Percentiles rank a stretch among this genome's conserved stretches.
phyloP scores from a whole-genome alignment of 179 eudicot species.

The Beta macrorhiza region DNA sequence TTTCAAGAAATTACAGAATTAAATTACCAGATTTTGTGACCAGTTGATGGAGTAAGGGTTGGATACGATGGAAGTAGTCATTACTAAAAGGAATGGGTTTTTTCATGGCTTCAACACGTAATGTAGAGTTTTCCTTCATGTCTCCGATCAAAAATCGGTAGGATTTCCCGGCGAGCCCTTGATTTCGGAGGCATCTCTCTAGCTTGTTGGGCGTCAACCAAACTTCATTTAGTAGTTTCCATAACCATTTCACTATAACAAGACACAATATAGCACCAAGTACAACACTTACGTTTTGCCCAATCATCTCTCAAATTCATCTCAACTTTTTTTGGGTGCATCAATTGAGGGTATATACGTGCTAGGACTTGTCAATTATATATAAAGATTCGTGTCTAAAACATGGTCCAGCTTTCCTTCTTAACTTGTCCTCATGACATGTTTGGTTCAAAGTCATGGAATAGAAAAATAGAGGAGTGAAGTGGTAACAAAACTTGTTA shows the following conservation, averaged over 20 bases:
- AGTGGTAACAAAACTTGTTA: too few species aligned
- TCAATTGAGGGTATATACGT: too few species aligned
- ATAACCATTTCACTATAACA: background rate
- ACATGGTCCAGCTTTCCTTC: too few species aligned
- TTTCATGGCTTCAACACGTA: background rate
- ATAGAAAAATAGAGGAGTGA: too few species aligned
- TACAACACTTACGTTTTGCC: background rate
- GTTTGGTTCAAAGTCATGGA: too few species aligned
- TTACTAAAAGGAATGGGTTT: slow-evolving; percentile 12
- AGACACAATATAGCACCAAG: background rate
- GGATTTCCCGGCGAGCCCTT: slow-evolving; percentile 21
- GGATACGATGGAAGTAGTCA: slow-evolving; percentile 21
- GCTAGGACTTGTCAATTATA: too few species aligned
- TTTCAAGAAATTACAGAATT: background rate
- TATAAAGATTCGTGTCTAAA: too few species aligned
- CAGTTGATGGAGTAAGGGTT: slow-evolving; percentile 17
- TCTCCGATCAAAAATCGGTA: slow-evolving; percentile 23
- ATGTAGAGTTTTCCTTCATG: slow-evolving; percentile 9
- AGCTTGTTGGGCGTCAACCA: slow-evolving; percentile 17
- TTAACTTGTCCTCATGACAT: too few species aligned
- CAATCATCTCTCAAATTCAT: too few species aligned
- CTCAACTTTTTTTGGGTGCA: too few species aligned
- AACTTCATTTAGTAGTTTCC: background rate
- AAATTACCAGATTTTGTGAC: background rate
- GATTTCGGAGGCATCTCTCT: slow-evolving; percentile 11